Evolutionary conservation across 345 rosid genomes (phyloP).

Genomic region (Alliaria petiolata): DNA sequence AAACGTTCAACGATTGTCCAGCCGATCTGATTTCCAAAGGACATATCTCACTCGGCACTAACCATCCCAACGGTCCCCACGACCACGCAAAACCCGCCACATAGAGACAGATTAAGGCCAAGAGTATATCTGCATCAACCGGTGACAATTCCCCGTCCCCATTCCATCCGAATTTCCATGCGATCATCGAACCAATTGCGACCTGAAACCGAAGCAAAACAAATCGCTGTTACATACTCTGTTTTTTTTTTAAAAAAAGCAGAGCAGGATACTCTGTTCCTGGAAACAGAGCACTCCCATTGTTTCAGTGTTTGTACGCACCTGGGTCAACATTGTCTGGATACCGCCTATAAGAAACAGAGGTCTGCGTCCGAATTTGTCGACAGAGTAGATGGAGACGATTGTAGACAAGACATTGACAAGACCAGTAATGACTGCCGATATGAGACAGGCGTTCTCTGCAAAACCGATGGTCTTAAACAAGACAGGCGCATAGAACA

Average conservation of each 20-base stretch:
- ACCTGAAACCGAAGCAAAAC: constrained; percentile 11
- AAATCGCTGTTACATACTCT: not conserved
- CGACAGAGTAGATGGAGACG: constrained; percentile 34
- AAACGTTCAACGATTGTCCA: constrained; percentile 25
- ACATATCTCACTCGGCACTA: constrained; percentile 38
- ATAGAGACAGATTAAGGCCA: constrained; percentile 32
- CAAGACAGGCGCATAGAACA: constrained; percentile 44
- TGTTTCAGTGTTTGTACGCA: not conserved
- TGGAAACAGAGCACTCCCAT: not conserved
- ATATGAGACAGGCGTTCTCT: constrained; percentile 27
- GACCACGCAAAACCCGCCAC: constrained; percentile 38
- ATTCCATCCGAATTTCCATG: constrained; percentile 21
- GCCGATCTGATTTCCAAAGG: constrained; percentile 36
- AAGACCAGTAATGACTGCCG: constrained; percentile 36
- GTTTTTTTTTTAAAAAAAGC: not conserved
- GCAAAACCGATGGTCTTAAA: constrained; percentile 39
- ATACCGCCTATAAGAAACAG: constrained; percentile 36
- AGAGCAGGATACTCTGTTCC: not conserved
- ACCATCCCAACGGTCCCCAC: constrained; percentile 41
- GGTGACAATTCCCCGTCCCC: constrained; percentile 25
- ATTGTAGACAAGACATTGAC: constrained; percentile 31
- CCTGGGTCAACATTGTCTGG: constrained; percentile 42
- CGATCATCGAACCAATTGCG: constrained; percentile 24
- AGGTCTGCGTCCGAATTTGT: constrained; percentile 35
- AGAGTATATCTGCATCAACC: not conserved